A percentile compares a stretch with the other conserved stretches of the same genome.
Evolutionary conservation across 345 rosid species (phyloP).

Genomic region (Adansonia digitata): DNA sequence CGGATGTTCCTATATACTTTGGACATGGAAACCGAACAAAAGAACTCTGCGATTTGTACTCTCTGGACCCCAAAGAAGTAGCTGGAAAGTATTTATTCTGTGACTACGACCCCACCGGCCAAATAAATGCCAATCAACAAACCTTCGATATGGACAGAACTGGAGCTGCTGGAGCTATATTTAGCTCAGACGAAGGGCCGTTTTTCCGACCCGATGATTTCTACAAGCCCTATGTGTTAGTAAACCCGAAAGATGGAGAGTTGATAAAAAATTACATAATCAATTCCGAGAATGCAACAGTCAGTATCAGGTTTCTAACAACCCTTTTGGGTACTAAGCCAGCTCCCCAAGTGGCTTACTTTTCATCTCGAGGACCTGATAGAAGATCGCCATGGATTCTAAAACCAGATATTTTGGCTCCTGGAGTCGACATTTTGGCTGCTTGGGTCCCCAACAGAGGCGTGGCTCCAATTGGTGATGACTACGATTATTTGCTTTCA

Average conservation of each 20-base stretch:
- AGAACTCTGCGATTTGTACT: neutral
- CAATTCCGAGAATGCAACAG: conserved; percentile 19
- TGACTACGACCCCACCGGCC: neutral
- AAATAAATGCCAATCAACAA: neutral
- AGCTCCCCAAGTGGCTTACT: conserved; percentile 37
- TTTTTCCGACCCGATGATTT: conserved; percentile 9
- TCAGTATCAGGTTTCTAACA: conserved; percentile 22
- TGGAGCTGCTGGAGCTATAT: conserved; percentile 37
- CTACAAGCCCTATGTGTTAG: conserved; percentile 7
- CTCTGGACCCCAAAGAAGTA: neutral
- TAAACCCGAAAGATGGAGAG: neutral
- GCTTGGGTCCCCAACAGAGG: conserved; percentile 41
- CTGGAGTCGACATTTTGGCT: conserved; percentile 39
- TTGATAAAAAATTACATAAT: neutral
- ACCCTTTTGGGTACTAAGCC: conserved; percentile 33
- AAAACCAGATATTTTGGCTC: conserved; percentile 48
- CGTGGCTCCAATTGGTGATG: conserved; percentile 13
- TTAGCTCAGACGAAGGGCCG: conserved; percentile 20
- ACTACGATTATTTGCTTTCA: conserved; percentile 29
- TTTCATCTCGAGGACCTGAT: conserved; percentile 42
- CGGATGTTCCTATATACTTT: neutral
- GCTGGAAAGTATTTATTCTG: neutral
- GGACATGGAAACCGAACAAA: conserved; percentile 3
- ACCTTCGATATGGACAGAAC: conserved; percentile 7
- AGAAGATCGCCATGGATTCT: conserved; percentile 35